Percentiles rank a stretch among this genome's conserved stretches.
Evolutionary conservation across 2,329 filamentous ascomycete species (phyloP).

Genomic region (Sarocladiaceae sp.): DNA sequence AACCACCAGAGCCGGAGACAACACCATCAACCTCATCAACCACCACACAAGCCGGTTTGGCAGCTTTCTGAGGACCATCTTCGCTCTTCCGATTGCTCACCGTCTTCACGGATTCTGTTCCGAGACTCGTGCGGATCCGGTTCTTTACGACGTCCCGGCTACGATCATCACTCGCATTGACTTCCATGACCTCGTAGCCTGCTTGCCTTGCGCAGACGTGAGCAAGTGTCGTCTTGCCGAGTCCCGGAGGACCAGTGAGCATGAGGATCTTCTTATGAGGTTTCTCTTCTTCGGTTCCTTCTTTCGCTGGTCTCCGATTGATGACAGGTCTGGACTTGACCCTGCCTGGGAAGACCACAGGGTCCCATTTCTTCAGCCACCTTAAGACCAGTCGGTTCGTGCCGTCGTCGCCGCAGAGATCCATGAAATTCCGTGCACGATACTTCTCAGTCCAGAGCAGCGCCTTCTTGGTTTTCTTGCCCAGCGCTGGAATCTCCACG

Average conservation of each 20-base stretch:
- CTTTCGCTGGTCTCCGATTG: conserved; percentile 32
- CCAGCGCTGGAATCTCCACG: conserved; percentile 28
- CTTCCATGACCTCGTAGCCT: conserved; percentile 93
- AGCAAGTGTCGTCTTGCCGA: conserved; percentile 93
- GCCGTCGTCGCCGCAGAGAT: conserved; percentile 88
- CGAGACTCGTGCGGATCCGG: conserved; percentile 83
- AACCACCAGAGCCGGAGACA: conserved; percentile 67
- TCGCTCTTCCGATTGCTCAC: conserved; percentile 56
- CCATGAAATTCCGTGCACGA: conserved; percentile 82
- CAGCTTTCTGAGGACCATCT: conserved; percentile 57
- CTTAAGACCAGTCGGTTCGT: conserved; percentile 85
- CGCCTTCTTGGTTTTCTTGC: conserved; percentile 40
- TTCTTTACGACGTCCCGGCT: conserved; percentile 86
- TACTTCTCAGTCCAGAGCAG: conserved; percentile 97
- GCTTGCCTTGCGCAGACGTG: conserved; percentile 95
- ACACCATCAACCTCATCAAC: conserved; percentile 97
- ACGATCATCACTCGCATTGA: conserved; percentile 95
- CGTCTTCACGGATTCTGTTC: conserved; percentile 86
- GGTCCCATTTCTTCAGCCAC: conserved; percentile 94
- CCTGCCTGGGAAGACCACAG: conserved; percentile 79
- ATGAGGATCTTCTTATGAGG: conserved; percentile 82
- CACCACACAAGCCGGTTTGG: conserved; percentile 84
- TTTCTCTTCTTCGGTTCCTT: conserved; percentile 57
- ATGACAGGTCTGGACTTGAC: conserved; percentile 49
- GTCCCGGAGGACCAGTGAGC: conserved; percentile 81